Evolutionary conservation across 78 protist species (phyloP).

Genomic region (Isochrysis galbana): DNA sequence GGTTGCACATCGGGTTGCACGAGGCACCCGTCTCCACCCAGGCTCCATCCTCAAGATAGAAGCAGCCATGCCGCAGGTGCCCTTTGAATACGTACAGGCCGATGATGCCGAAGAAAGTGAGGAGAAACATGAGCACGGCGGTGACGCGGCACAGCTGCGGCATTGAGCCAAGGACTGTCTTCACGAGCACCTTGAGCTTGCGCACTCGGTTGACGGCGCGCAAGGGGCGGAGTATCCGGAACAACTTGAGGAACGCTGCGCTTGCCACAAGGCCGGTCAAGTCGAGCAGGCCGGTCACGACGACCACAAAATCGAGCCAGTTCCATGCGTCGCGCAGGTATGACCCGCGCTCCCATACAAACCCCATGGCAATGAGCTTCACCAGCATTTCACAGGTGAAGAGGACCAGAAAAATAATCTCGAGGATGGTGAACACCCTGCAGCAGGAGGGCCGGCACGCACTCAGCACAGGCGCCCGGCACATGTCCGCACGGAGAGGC

Average conservation of each 20-base stretch:
- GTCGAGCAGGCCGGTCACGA: neutral
- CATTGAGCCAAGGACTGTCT: conserved; percentile 8
- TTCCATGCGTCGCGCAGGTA: conserved; percentile 7
- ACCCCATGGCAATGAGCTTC: neutral
- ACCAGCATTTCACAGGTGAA: conserved; percentile 1
- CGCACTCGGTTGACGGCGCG: neutral
- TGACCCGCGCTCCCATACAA: neutral
- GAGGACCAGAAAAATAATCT: neutral
- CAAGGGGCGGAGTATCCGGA: neutral
- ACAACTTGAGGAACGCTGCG: neutral
- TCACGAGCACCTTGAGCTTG: conserved; percentile 36
- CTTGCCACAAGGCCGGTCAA: neutral
- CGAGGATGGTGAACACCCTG: neutral
- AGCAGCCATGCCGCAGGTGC: neutral
- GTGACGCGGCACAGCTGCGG: conserved; percentile 45
- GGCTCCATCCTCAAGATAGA: neutral
- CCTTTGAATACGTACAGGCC: conserved; percentile 47
- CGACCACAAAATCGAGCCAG: conserved; percentile 34
- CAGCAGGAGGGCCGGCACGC: too few species aligned
- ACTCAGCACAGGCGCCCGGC: too few species aligned
- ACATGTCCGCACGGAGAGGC: too few species aligned
- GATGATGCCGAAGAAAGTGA: conserved; percentile 39
- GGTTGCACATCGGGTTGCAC: neutral
- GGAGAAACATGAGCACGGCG: conserved; percentile 11
- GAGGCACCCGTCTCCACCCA: neutral